A percentile compares a stretch with the other conserved stretches of the same genome.
phyloP scores from a whole-genome alignment of 1,284 basidiomycete genomes.

The Cystodermella granulosa region DNA sequence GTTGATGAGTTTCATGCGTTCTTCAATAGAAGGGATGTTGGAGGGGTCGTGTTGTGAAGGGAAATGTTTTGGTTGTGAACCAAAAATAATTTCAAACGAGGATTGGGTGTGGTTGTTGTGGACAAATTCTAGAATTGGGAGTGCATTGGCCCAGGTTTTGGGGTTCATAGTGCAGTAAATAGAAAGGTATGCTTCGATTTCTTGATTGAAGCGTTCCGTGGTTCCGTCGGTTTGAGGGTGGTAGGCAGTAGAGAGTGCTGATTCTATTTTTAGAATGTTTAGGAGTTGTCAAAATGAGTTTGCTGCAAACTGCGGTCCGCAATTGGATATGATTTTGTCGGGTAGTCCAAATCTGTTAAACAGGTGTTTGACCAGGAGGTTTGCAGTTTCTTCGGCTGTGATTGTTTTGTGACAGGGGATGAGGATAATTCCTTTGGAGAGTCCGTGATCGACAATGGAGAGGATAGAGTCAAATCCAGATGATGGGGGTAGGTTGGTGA shows the following conservation, averaged over 20 bases:
- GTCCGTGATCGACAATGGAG: conserved; percentile 32
- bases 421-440: conserved; percentile 31
- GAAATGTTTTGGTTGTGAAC: no score
- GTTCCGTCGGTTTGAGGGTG: conserved; percentile 35
- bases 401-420: conserved; percentile 27
- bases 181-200: conserved; percentile 27
- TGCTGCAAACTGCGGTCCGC: conserved; percentile 30
- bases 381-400: conserved; percentile 14
- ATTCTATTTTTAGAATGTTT: conserved; percentile 22
- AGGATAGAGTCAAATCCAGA: conserved; percentile 36
- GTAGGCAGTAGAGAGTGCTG: conserved; percentile 28
- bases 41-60: no score
- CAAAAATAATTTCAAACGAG: no score
- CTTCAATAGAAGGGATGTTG: no score
- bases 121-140: no score
- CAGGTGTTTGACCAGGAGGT: conserved; percentile 18
- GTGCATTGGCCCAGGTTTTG: conserved; percentile 6
- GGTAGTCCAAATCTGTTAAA: conserved; percentile 13
- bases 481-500: conserved; percentile 33
- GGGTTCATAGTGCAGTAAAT: conserved; percentile 13
- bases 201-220: conserved; percentile 33
- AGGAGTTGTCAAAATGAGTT: conserved; percentile 28
- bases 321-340: background rate
- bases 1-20: no score
- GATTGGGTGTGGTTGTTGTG: no score